Conservation (phyloP, 306 rosid genomes). For the Inga laurina region DNA sequence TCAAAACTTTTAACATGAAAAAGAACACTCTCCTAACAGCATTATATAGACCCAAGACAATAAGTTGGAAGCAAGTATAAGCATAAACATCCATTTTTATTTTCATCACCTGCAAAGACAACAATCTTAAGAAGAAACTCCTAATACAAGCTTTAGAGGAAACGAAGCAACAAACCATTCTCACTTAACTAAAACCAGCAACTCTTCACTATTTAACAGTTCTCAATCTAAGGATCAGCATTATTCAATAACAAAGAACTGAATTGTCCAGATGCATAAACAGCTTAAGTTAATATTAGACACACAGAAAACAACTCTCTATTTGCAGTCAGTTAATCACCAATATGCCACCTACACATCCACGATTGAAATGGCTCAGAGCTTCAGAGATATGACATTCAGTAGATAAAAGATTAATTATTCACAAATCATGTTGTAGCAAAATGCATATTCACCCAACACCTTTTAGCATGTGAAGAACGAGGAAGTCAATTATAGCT, state of each 20-base stretch:
- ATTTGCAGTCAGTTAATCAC: slow-evolving; percentile 8
- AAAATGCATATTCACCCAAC: not conserved
- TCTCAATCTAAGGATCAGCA: slow-evolving; percentile 17
- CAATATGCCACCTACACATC: not conserved
- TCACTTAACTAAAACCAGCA: slow-evolving; percentile 6
- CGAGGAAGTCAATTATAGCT: slow-evolving; percentile 28
- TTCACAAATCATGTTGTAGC: not conserved
- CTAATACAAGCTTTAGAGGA: not conserved
- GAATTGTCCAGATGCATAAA: not conserved
- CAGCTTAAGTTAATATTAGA: not conserved
- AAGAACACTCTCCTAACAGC: not conserved
- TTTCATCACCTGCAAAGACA: slow-evolving; percentile 20
- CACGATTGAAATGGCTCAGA: not conserved
- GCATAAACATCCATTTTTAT: slow-evolving; percentile 4
- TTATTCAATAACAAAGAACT: not conserved
- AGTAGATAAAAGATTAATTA: not conserved
- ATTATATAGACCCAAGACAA: not conserved
- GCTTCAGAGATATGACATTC: not conserved
- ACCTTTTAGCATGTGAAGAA: not conserved
- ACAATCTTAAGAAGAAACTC: slow-evolving; percentile 2
- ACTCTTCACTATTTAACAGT: slow-evolving; percentile 3
- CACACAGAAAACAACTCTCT: slow-evolving; percentile 1
- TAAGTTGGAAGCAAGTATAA: not conserved
- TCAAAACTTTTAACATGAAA: not conserved
- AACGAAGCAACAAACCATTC: not conserved